phyloP scores from a whole-genome alignment of 768 basidiomycete species.

The Russula olivacea region DNA sequence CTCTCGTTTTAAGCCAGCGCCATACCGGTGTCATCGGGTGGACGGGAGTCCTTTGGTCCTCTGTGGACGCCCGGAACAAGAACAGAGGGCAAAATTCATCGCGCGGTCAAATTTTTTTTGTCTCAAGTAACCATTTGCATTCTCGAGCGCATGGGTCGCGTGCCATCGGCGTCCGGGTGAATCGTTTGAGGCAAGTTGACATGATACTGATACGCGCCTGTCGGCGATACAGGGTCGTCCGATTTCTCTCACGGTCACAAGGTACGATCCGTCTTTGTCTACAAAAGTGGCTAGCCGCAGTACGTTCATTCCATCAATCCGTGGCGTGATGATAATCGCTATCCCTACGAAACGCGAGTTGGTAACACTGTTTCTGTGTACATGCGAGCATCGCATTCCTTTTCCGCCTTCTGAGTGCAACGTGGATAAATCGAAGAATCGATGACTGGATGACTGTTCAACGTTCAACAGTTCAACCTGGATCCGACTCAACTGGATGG shows the following conservation, averaged over 20 bases:
- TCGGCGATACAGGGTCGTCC: not conserved
- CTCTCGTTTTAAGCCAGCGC: not conserved
- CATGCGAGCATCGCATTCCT: no score
- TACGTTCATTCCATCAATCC: no score
- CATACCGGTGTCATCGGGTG: not conserved
- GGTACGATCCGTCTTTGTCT: no score
- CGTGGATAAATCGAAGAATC: no score
- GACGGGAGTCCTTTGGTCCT: not conserved
- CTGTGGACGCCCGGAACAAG: not conserved
- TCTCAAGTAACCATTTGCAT: not conserved
- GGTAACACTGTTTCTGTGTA: no score
- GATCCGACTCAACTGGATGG: no score
- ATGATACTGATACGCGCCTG: constrained; percentile 5
- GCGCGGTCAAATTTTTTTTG: not conserved
- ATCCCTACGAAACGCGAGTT: no score
- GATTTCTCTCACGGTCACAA: not conserved
- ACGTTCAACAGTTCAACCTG: no score
- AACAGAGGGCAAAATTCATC: not conserved
- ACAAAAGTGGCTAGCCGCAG: no score
- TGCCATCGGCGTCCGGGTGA: not conserved
- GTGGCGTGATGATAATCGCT: no score
- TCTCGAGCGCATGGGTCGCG: not conserved
- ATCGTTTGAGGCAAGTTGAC: not conserved
- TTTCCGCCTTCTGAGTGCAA: no score
- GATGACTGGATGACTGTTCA: no score